phyloP scores from a whole-genome alignment of 2,329 filamentous ascomycete genomes.

The Purpureocillium takamizusanense region DNA sequence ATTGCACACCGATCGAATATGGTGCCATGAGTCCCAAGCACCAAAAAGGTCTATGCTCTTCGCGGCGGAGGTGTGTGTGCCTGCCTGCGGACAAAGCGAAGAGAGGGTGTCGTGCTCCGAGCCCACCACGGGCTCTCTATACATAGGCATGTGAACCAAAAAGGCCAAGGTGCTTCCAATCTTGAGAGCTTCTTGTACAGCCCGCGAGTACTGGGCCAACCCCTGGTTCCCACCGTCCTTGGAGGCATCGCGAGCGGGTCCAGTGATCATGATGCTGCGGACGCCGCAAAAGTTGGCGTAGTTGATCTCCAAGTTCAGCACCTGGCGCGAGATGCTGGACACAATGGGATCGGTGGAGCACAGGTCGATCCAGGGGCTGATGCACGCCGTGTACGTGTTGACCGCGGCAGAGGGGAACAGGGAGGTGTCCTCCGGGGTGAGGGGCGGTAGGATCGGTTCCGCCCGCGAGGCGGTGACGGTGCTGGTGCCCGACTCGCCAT shows the following conservation, averaged over 20 bases:
- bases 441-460: constrained; percentile 52
- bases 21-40: constrained; percentile 90
- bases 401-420: constrained; percentile 60
- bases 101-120: constrained; percentile 44
- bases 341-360: constrained; percentile 75
- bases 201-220: constrained; percentile 71
- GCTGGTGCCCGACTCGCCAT: constrained; percentile 26
- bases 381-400: constrained; percentile 65
- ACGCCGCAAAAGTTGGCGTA: constrained; percentile 95
- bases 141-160: constrained; percentile 76
- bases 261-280: constrained; percentile 71
- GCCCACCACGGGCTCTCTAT: constrained; percentile 57
- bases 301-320: constrained; percentile 81
- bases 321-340: constrained; percentile 78
- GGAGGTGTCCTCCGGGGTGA: constrained; percentile 73
- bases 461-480: constrained; percentile 36
- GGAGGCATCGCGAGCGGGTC: constrained; percentile 58
- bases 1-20: constrained; percentile 74
- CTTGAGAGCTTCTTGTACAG: constrained; percentile 69
- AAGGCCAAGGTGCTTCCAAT: constrained; percentile 71
- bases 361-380: constrained; percentile 90
- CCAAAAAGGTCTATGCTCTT: constrained; percentile 61
- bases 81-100: constrained; percentile 23
- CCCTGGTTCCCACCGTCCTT: constrained; percentile 39
- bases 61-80: constrained; percentile 16